Evolutionary conservation across 768 basidiomycete species (phyloP).

Genomic region (Lentinus brumalis): DNA sequence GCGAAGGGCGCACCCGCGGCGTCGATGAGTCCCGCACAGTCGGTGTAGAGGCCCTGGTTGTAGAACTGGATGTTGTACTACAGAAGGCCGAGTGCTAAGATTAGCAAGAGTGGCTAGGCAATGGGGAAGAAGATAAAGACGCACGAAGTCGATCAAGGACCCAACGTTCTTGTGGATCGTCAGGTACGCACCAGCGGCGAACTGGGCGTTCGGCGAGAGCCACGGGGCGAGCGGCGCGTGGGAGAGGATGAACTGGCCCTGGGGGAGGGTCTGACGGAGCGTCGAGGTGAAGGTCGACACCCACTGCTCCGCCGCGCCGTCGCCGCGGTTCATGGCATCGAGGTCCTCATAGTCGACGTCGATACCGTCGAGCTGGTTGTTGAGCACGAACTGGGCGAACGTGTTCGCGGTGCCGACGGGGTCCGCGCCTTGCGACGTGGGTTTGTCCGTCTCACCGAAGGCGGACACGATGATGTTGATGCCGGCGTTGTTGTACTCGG

Average conservation of each 20-base stretch:
- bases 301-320: constrained; percentile 26
- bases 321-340: constrained; percentile 20
- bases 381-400: constrained; percentile 38
- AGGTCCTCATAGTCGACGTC: constrained; percentile 30
- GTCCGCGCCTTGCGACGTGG: constrained; percentile 31
- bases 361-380: constrained; percentile 28
- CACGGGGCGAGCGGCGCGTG: constrained; percentile 31
- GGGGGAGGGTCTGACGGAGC: constrained; percentile 25
- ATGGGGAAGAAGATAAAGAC: constrained; percentile 24
- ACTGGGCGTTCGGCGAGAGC: constrained; percentile 17
- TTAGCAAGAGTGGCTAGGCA: too few species aligned
- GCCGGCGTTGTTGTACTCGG: constrained; percentile 23
- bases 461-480: constrained; percentile 26
- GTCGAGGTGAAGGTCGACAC: constrained; percentile 26
- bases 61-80: constrained; percentile 27
- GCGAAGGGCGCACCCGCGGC: constrained; percentile 42
- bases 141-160: constrained; percentile 57
- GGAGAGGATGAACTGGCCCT: constrained; percentile 21
- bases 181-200: constrained; percentile 53
- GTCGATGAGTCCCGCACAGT: constrained; percentile 39
- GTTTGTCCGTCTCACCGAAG: constrained; percentile 33
- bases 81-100: background rate
- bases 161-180: constrained; percentile 55
- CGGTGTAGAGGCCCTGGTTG: constrained; percentile 35
- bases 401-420: constrained; percentile 33